Conservation (phyloP, 2,329 filamentous ascomycete genomes). For the Claviceps fusiformis region DNA sequence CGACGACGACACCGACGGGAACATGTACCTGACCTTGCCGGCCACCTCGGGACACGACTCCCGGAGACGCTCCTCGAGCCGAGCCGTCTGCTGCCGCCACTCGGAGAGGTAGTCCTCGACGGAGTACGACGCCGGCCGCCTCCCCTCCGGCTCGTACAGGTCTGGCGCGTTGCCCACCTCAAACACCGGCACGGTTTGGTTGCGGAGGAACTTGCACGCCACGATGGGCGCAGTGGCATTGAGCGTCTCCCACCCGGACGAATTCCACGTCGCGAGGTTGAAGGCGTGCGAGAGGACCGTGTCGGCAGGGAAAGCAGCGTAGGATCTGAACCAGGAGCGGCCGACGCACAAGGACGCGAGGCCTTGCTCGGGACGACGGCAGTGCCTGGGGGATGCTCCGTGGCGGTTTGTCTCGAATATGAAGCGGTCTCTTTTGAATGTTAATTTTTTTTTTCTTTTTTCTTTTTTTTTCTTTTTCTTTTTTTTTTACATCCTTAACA, state of each 20-base stretch:
- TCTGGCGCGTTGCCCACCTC: not conserved
- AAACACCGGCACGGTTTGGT: not conserved
- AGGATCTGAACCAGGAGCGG: not conserved
- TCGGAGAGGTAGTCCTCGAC: not conserved
- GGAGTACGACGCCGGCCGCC: not conserved
- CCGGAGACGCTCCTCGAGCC: not conserved
- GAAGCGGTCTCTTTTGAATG: not conserved
- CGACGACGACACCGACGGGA: not conserved
- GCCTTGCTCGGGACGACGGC: not conserved
- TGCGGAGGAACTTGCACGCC: not conserved
- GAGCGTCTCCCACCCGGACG: not conserved
- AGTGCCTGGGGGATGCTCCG: not conserved
- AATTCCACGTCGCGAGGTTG: not conserved
- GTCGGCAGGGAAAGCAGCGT: not conserved
- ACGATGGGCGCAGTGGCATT: not conserved
- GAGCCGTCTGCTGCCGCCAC: not conserved
- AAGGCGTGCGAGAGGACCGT: not conserved
- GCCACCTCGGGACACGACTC: not conserved
- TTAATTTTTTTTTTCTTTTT: not conserved
- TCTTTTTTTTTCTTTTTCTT: too few relatives aligned
- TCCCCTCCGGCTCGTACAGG: not conserved
- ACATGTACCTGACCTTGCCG: not conserved
- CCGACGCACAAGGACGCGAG: not conserved
- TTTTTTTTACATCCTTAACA: too few relatives aligned
- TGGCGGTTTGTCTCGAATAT: not conserved